These are phyloP conservation scores for Macrolepiota albuminosa DNA, from an alignment of 768 basidiomycete species.

Conservation along the genomic window DNA sequence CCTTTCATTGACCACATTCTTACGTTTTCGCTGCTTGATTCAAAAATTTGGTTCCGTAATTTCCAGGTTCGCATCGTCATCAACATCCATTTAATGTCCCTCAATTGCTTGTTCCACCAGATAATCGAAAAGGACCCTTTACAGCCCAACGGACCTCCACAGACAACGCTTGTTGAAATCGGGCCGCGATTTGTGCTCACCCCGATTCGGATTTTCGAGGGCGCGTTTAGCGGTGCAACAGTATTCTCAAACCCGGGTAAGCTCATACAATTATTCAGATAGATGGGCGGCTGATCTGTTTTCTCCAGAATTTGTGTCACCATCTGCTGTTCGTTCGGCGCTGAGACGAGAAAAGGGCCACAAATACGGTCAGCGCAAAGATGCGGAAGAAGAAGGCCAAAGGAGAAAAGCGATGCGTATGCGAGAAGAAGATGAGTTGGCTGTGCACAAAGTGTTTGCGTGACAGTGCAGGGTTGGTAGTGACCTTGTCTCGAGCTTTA, in stretches of 20 bases:
- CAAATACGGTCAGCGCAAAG: conserved; percentile 80
- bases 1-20: conserved; percentile 98
- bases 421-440: conserved; percentile 72
- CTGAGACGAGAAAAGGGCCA: conserved; percentile 68
- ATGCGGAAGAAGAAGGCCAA: conserved; percentile 63
- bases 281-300: background rate
- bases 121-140: conserved; percentile 93
- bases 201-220: conserved; percentile 97
- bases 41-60: conserved; percentile 99
- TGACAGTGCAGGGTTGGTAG: conserved; percentile 32
- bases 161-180: conserved; percentile 90
- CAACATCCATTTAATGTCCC: background rate
- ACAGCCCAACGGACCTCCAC: conserved; percentile 79
- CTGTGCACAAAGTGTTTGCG: conserved; percentile 86
- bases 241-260: conserved; percentile 93
- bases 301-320: conserved; percentile 81
- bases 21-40: conserved; percentile 92
- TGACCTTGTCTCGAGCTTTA: background rate
- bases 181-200: conserved; percentile 97
- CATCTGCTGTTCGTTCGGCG: conserved; percentile 71
- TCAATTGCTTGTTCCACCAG: conserved; percentile 33
- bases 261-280: conserved; percentile 16
- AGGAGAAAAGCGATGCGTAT: conserved; percentile 60
- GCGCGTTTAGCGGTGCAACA: conserved; percentile 91
- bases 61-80: conserved; percentile 67